A percentile compares a stretch with the other conserved stretches of the same genome.
Conservation (phyloP, 75 land plant species). For the Pinus albicaulis region DNA sequence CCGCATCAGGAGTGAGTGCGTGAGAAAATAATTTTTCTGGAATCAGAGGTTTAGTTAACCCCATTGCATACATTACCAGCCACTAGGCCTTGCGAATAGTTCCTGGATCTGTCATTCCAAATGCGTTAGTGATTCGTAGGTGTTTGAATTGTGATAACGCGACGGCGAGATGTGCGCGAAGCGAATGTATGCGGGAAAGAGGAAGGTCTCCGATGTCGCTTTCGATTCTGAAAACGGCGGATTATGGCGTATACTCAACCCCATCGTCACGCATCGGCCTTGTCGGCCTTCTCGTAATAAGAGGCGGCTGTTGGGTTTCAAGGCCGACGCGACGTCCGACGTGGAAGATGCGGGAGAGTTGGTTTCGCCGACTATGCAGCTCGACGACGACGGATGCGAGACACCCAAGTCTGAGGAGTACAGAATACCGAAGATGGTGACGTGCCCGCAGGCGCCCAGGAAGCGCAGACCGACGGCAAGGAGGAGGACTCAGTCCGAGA, state of each 20-base stretch:
- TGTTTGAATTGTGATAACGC: no score
- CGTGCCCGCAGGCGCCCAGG: conserved; percentile 3
- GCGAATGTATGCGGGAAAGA: neutral
- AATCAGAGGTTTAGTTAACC: no score
- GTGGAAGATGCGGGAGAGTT: neutral
- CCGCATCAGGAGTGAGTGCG: no score
- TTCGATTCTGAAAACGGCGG: neutral
- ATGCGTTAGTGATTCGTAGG: no score
- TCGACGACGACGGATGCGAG: conserved; percentile 9
- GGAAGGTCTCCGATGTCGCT: neutral
- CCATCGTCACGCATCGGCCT: neutral
- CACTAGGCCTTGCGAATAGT: no score
- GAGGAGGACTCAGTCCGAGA: neutral
- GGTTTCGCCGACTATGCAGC: no score
- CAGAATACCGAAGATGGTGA: neutral
- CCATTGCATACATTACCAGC: no score
- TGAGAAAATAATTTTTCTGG: no score
- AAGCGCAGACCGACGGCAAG: neutral
- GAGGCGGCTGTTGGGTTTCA: neutral
- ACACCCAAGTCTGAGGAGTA: conserved; percentile 4
- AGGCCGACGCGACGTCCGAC: neutral
- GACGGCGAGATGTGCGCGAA: neutral
- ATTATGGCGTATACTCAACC: neutral
- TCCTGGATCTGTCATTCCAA: no score
- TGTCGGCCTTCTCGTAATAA: neutral